A percentile compares a stretch with the other conserved stretches of the same genome.
phyloP scores from a whole-genome alignment of 2,329 filamentous ascomycete genomes.

The Botrytis sinoallii region DNA sequence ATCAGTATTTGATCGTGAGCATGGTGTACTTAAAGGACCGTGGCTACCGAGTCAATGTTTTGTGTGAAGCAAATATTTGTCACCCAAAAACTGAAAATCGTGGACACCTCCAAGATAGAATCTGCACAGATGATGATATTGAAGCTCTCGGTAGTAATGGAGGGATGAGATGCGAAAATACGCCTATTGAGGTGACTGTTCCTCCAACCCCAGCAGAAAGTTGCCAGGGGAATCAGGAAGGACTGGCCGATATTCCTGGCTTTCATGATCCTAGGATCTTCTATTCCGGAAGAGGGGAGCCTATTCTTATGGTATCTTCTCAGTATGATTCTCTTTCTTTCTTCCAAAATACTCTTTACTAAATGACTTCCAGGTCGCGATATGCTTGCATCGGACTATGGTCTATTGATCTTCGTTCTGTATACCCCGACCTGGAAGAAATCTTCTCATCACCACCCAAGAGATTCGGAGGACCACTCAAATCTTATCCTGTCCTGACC shows the following conservation, averaged over 20 bases:
- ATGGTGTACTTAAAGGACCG: conserved; percentile 39
- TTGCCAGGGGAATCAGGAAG: conserved; percentile 37
- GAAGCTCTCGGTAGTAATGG: conserved; percentile 36
- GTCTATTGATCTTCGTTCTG: conserved; percentile 29
- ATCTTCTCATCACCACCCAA: conserved; percentile 27
- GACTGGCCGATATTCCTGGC: conserved; percentile 41
- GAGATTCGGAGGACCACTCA: conserved; percentile 29
- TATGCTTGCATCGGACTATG: conserved; percentile 33
- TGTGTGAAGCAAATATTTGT: conserved; percentile 43
- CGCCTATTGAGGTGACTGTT: conserved; percentile 38
- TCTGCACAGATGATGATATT: conserved; percentile 38
- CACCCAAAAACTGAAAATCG: conserved; percentile 23
- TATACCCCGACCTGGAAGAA: conserved; percentile 25
- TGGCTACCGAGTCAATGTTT: conserved; percentile 40
- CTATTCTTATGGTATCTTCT: conserved; percentile 41
- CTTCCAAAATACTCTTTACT: conserved; percentile 26
- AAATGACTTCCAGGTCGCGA: conserved; percentile 24
- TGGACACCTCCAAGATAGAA: conserved; percentile 27
- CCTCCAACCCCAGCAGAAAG: conserved; percentile 41
- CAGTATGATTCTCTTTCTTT: conserved; percentile 30
- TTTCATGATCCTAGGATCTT: conserved; percentile 44
- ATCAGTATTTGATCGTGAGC: conserved; percentile 40
- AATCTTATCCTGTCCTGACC: conserved; percentile 36
- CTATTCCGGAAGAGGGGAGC: conserved; percentile 42
- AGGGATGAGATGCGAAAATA: conserved; percentile 38